Evolutionary conservation across 352 stramenopile genomes (phyloP).

Genomic region (Pythium scleroteichum): DNA sequence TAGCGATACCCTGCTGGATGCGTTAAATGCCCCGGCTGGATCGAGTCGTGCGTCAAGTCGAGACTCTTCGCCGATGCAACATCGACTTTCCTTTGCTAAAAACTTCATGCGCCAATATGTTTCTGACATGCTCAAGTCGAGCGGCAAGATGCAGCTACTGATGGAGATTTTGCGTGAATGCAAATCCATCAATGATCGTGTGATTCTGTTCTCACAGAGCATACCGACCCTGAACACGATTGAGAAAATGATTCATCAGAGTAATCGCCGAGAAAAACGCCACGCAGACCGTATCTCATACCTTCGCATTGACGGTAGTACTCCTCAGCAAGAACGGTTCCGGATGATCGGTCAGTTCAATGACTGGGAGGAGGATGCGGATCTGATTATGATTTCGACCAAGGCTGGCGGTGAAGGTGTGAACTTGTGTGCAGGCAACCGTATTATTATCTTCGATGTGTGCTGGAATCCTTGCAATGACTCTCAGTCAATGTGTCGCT

Average conservation of each 20-base stretch:
- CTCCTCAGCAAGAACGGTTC: constrained; percentile 75
- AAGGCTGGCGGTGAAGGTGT: constrained; percentile 88
- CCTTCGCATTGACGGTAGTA: constrained; percentile 84
- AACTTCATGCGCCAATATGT: constrained; percentile 66
- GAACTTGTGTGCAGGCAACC: constrained; percentile 88
- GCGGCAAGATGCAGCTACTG: constrained; percentile 87
- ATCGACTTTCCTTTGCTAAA: constrained; percentile 75
- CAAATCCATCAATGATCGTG: constrained; percentile 72
- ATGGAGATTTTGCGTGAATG: constrained; percentile 78
- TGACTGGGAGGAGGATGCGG: constrained; percentile 73
- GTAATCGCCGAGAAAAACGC: constrained; percentile 57
- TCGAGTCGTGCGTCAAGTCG: not conserved
- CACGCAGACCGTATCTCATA: constrained; percentile 54
- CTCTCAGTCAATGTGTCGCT: constrained; percentile 92
- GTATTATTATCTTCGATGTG: constrained; percentile 91
- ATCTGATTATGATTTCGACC: constrained; percentile 88
- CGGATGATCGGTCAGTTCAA: constrained; percentile 84
- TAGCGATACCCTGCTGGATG: constrained; percentile 41
- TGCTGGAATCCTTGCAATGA: constrained; percentile 93
- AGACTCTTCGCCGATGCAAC: constrained; percentile 9
- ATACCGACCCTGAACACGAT: constrained; percentile 86
- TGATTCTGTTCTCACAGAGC: constrained; percentile 90
- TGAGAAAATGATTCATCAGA: constrained; percentile 60
- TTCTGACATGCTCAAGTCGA: constrained; percentile 54
- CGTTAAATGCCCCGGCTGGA: constrained; percentile 25